These are phyloP conservation scores for Alternaria solani DNA, from an alignment of 2,329 filamentous ascomycete genomes.

Conservation along the genomic window DNA sequence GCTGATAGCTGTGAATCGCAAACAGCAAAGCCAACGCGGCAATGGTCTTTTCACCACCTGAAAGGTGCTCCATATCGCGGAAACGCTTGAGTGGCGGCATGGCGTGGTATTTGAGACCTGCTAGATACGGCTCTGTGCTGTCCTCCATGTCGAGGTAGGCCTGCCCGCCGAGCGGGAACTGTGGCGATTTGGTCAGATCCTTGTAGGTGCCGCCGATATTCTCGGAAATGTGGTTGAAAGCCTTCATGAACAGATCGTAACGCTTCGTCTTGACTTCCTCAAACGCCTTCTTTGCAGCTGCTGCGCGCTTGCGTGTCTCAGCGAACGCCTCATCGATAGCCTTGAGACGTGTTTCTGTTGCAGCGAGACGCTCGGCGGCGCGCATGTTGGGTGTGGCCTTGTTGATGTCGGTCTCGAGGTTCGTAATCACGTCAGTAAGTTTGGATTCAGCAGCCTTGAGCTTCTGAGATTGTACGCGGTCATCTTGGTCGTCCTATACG, in stretches of 20 bases:
- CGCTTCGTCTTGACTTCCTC: slow-evolving; percentile 81
- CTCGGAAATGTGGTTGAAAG: slow-evolving; percentile 92
- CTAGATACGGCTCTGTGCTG: slow-evolving; percentile 93
- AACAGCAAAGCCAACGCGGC: slow-evolving; percentile 95
- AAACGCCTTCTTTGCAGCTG: slow-evolving; percentile 82
- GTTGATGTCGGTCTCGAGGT: slow-evolving; percentile 80
- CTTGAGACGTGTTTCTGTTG: slow-evolving; percentile 82
- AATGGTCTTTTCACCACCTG: slow-evolving; percentile 98
- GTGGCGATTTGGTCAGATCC: slow-evolving; percentile 86
- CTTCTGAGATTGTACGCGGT: slow-evolving; percentile 26
- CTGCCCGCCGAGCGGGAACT: slow-evolving; percentile 91
- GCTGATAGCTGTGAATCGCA: slow-evolving; percentile 95
- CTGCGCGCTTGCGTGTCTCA: slow-evolving; percentile 77
- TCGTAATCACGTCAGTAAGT: slow-evolving; percentile 78
- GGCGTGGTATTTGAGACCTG: slow-evolving; percentile 96
- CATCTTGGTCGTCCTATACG: slow-evolving; percentile 68
- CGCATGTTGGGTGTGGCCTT: slow-evolving; percentile 98
- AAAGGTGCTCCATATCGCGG: slow-evolving; percentile 98
- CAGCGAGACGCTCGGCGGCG: slow-evolving; percentile 88
- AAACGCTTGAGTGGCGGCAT: slow-evolving; percentile 99
- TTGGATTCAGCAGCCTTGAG: slow-evolving; percentile 68
- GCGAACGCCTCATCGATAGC: slow-evolving; percentile 90
- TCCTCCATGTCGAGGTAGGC: slow-evolving; percentile 94
- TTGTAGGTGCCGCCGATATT: slow-evolving; percentile 95
- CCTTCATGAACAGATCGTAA: slow-evolving; percentile 92